Percentiles rank a stretch among this genome's conserved stretches.
These are phyloP conservation scores for Arthrobotrys sphaeroides DNA, from an alignment of 2,329 filamentous ascomycete species.

Conservation along the genomic window DNA sequence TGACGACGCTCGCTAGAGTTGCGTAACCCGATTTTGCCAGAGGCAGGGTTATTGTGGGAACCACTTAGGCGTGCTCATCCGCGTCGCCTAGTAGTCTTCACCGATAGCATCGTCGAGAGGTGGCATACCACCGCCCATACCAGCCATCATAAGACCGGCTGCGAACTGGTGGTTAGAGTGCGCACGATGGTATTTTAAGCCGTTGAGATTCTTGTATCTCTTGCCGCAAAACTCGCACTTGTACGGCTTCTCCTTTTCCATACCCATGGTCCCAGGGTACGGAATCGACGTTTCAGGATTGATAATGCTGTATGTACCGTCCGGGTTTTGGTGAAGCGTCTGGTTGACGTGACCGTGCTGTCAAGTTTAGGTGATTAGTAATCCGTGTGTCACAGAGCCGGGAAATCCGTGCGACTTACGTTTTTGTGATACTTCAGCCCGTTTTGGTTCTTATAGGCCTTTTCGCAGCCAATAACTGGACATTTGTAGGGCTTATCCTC, in stretches of 20 bases:
- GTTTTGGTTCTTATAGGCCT: conserved; percentile 99
- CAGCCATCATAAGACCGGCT: conserved; percentile 52
- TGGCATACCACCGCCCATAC: conserved; percentile 37
- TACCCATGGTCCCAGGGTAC: conserved; percentile 95
- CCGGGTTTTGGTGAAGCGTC: conserved; percentile 93
- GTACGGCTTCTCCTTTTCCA: conserved; percentile 99
- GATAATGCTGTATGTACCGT: conserved; percentile 97
- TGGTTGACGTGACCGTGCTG: conserved; percentile 93
- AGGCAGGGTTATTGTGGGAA: background rate
- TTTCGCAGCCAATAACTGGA: conserved; percentile 97
- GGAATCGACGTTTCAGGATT: conserved; percentile 93
- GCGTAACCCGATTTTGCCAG: background rate
- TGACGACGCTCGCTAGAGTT: conserved; percentile 13
- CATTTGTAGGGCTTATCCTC: conserved; percentile 98
- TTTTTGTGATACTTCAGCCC: conserved; percentile 89
- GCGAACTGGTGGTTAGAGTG: conserved; percentile 61
- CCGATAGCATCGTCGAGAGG: conserved; percentile 51
- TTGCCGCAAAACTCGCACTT: conserved; percentile 97
- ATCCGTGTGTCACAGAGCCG: background rate
- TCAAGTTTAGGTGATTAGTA: conserved; percentile 53
- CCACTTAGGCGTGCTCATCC: background rate
- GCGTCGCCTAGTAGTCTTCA: conserved; percentile 36
- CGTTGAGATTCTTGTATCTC: conserved; percentile 98
- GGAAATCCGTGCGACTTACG: conserved; percentile 62
- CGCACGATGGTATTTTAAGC: conserved; percentile 81